These are phyloP conservation scores for Didymella glomerata DNA, from an alignment of 2,329 filamentous ascomycete genomes.

Conservation along the genomic window DNA sequence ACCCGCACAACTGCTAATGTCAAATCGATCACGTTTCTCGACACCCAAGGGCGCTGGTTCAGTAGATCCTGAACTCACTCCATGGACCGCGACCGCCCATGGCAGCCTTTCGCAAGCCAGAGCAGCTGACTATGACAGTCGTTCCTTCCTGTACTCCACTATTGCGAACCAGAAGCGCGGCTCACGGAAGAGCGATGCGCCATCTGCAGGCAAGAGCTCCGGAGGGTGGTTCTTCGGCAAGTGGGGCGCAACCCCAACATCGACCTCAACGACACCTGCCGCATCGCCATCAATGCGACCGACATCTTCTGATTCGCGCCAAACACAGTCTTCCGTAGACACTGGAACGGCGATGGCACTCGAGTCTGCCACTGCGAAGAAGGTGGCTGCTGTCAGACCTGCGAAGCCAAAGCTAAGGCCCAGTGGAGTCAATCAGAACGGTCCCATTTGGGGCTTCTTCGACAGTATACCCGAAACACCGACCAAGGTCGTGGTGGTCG, in stretches of 20 bases:
- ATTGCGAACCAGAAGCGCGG: slow-evolving; percentile 41
- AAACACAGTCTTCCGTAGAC: slow-evolving; percentile 32
- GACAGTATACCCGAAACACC: slow-evolving; percentile 44
- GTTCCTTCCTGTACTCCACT: slow-evolving; percentile 56
- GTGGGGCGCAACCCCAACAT: slow-evolving; percentile 65
- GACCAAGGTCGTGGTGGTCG: slow-evolving; percentile 44
- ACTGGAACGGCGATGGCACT: slow-evolving; percentile 17
- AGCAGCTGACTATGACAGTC: slow-evolving; percentile 64
- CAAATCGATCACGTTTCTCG: slow-evolving; percentile 61
- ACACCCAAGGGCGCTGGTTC: slow-evolving; percentile 55
- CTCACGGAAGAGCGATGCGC: slow-evolving; percentile 29
- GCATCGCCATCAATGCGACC: slow-evolving; percentile 30
- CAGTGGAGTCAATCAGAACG: slow-evolving; percentile 51
- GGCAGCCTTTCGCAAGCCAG: slow-evolving; percentile 60
- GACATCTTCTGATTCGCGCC: slow-evolving; percentile 29
- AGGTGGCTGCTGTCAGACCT: slow-evolving; percentile 1
- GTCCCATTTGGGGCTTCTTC: slow-evolving; percentile 52
- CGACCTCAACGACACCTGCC: slow-evolving; percentile 41
- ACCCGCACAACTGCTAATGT: slow-evolving; percentile 75
- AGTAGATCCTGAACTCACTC: slow-evolving; percentile 52
- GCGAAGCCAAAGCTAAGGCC: slow-evolving; percentile 34
- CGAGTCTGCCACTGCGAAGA: slow-evolving; percentile 6
- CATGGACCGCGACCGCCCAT: slow-evolving; percentile 57
- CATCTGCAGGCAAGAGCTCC: slow-evolving; percentile 58
- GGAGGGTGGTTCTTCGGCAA: slow-evolving; percentile 71